These are phyloP conservation scores for Saccharum officinarum DNA, from an alignment of 176 grass and related monocot genomes.

Conservation along the genomic window DNA sequence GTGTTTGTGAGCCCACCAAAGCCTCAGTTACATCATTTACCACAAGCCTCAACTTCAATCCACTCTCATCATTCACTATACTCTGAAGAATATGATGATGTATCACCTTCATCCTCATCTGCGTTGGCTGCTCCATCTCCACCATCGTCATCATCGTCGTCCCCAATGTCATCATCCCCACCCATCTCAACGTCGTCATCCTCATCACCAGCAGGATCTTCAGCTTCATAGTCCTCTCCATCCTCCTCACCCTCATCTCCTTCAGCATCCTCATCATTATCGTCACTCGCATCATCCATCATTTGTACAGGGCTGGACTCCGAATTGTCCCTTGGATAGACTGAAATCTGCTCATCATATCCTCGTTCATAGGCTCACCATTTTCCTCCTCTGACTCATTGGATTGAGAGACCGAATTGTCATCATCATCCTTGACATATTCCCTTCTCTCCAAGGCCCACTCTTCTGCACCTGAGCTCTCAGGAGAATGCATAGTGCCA, in stretches of 20 bases:
- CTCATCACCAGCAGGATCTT: slow-evolving; percentile 36
- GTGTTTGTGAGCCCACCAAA: background rate
- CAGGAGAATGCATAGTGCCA: slow-evolving; percentile 39
- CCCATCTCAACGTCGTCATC: slow-evolving; percentile 47
- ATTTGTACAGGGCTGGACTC: slow-evolving; percentile 32
- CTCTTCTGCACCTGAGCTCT: slow-evolving; percentile 77
- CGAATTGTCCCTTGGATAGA: slow-evolving; percentile 49
- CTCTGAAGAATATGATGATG: slow-evolving; percentile 38
- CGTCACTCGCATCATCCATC: slow-evolving; percentile 47
- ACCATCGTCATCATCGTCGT: slow-evolving; percentile 30
- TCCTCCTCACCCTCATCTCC: slow-evolving; percentile 45
- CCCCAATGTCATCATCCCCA: slow-evolving; percentile 25
- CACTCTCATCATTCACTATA: slow-evolving; percentile 36
- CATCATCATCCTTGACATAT: slow-evolving; percentile 55
- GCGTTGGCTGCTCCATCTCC: background rate
- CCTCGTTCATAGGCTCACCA: slow-evolving; percentile 60
- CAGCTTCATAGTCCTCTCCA: slow-evolving; percentile 51
- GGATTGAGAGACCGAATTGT: slow-evolving; percentile 44
- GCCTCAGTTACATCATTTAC: background rate
- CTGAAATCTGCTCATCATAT: slow-evolving; percentile 51
- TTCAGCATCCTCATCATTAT: slow-evolving; percentile 51
- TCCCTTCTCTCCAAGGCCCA: slow-evolving; percentile 68
- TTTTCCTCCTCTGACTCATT: slow-evolving; percentile 52
- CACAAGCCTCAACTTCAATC: background rate
- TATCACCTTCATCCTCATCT: slow-evolving; percentile 35